Evolutionary conservation across 202 grass and related monocot species (phyloP).

Genomic region (Setaria italica): DNA sequence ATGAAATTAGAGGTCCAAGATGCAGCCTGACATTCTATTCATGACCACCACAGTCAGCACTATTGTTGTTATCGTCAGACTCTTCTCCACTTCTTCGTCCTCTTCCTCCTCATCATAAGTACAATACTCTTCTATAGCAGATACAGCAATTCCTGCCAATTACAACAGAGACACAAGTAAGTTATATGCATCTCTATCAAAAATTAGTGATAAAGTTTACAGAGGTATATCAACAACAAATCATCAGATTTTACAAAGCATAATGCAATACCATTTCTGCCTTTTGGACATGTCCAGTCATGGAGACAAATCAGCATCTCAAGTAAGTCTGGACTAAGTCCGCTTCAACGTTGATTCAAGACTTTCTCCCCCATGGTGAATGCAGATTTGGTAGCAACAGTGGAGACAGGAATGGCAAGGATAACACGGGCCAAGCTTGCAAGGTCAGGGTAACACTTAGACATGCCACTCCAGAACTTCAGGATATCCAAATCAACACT

Average conservation of each 20-base stretch:
- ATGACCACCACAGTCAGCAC: not conserved
- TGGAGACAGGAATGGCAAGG: constrained; percentile 54
- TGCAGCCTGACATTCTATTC: not conserved
- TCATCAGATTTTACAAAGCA: not conserved
- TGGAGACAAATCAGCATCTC: constrained; percentile 60
- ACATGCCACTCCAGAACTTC: constrained; percentile 59
- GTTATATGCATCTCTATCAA: not conserved
- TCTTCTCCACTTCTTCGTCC: not conserved
- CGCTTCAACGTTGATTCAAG: constrained; percentile 31
- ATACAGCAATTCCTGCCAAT: constrained; percentile 3
- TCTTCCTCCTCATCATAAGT: not conserved
- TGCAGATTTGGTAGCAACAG: constrained; percentile 39
- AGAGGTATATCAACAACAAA: not conserved
- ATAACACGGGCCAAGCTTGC: constrained; percentile 55
- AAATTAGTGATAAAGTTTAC: not conserved
- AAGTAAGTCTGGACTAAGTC: constrained; percentile 44
- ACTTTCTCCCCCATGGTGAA: constrained; percentile 51
- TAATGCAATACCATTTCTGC: constrained; percentile 17
- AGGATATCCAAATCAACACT: constrained; percentile 54
- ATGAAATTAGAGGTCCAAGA: not conserved
- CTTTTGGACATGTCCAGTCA: constrained; percentile 59
- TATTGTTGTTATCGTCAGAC: not conserved
- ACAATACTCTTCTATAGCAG: constrained; percentile 17
- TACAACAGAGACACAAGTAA: not conserved
- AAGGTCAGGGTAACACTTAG: constrained; percentile 47